Evolutionary conservation across 352 stramenopile genomes (phyloP), one percentile per base, ranked within the genome.

Genomic region (Globisporangium nodosum): DNA sequence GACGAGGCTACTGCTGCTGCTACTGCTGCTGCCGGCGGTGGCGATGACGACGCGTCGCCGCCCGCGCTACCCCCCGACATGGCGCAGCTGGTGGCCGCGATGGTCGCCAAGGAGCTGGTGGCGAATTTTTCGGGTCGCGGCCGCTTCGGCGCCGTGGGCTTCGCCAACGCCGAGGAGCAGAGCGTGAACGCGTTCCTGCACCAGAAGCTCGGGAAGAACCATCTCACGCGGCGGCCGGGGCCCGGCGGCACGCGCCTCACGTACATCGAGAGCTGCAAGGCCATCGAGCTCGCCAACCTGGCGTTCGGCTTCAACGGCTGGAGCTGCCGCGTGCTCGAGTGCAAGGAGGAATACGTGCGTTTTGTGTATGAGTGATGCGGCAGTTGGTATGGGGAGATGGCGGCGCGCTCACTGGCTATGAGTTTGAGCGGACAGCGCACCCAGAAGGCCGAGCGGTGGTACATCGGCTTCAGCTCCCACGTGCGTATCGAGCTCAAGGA

Each of bases 271-370:
- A 95, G 85, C 62, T 93, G 85, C 62, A 95, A 95, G 62, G 84
- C 83, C 43, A 95, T 95, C 50, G 85, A 95, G 67, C 65, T 95
- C 48, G 85, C 85, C 31, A 95, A 95, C 66, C 76, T 84, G 52
- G 82, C 84, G n/a, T 95, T 95, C 46, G 85, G 85, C 13, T 95
- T 95, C 61, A 95, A 93, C 56, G 85, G 85, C 54, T 95, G 85
- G 85, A 89, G 78, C 11, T 95, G 85, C 49, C 79, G 67, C 48
- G 87, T 95, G 52, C 52, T 93, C 52, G 81, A 92, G 63, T 92
- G 79, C 78, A 88, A 91, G 52, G 81, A 93, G 55, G 83, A 93
- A 85, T 90, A 78, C 66, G 84, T 94, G 76, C 49, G 80, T 79
- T 13, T 11, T 27, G 24, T 27, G 24, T 27, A 27, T 27, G 24